A percentile compares a stretch with the other conserved stretches of the same genome.
Conservation (phyloP, 805 yeast genomes). For the Lipomyces orientalis region DNA sequence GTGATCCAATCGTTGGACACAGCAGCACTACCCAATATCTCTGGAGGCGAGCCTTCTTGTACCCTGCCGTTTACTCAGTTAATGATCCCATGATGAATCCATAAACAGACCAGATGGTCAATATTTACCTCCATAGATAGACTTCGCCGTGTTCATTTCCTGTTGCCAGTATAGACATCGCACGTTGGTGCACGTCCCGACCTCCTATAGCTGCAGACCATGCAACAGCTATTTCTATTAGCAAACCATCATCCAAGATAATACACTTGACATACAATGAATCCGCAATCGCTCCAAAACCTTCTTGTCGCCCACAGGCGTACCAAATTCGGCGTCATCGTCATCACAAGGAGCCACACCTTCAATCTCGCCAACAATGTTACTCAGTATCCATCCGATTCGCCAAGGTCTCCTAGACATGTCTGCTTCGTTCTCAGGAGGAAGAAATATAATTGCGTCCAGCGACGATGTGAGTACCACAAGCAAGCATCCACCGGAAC, state of each 20-base stretch:
- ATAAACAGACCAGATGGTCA: neutral
- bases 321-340: neutral
- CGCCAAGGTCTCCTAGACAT: constrained; percentile 10
- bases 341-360: neutral
- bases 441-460: neutral
- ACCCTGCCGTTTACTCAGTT: neutral
- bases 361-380: neutral
- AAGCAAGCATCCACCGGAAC: constrained; percentile 7
- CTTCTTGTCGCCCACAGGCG: neutral
- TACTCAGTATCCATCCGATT: constrained; percentile 1
- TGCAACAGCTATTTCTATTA: constrained; percentile 19
- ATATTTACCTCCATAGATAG: constrained; percentile 18
- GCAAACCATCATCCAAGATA: neutral
- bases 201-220: constrained; percentile 27
- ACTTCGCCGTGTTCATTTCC: constrained; percentile 32
- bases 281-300: constrained; percentile 18
- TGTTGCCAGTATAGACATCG: constrained; percentile 27
- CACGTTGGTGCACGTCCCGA: neutral
- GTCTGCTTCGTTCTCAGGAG: constrained; percentile 3
- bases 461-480: constrained; percentile 9
- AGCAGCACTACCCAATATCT: neutral
- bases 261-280: constrained; percentile 18
- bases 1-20: constrained; percentile 25
- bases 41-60: neutral
- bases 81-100: neutral